phyloP scores from a whole-genome alignment of 306 rosid species.

The Gynostemma pentaphyllum region DNA sequence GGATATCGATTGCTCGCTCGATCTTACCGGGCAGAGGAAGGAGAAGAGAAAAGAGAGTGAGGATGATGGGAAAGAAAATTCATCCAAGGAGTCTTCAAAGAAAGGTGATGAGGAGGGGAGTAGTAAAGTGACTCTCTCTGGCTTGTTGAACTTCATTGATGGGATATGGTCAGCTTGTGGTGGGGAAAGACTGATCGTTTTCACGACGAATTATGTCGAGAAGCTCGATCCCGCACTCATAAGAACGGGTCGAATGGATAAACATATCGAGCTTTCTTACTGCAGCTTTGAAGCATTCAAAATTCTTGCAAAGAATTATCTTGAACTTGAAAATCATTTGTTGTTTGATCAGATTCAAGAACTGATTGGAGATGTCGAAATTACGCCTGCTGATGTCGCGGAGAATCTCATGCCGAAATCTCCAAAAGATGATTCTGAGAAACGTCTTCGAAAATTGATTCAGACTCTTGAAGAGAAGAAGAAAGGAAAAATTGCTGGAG shows the following conservation, averaged over 20 bases:
- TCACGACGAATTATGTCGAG: constrained; percentile 75
- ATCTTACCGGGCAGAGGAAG: constrained; percentile 85
- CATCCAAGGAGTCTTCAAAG: constrained; percentile 26
- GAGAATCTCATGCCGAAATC: constrained; percentile 69
- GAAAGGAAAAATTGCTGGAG: constrained; percentile 9
- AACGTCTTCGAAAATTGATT: constrained; percentile 46
- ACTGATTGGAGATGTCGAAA: constrained; percentile 32
- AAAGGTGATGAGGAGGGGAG: constrained; percentile 39
- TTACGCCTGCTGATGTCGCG: constrained; percentile 83
- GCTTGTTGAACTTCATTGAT: constrained; percentile 77
- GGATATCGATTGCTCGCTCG: constrained; percentile 85
- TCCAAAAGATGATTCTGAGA: constrained; percentile 42
- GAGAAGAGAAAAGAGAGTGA: constrained; percentile 30
- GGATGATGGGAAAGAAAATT: constrained; percentile 42
- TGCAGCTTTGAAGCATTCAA: constrained; percentile 63
- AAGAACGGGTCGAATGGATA: constrained; percentile 85
- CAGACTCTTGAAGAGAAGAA: constrained; percentile 36
- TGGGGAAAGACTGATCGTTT: constrained; percentile 71
- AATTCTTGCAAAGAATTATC: constrained; percentile 63
- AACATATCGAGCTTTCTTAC: constrained; percentile 63
- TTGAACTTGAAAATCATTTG: constrained; percentile 41
- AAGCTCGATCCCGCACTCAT: constrained; percentile 84
- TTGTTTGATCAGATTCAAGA: constrained; percentile 38
- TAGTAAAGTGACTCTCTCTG: constrained; percentile 82
- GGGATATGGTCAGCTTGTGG: constrained; percentile 83